Percentiles rank a stretch among this genome's conserved stretches.
Conservation (phyloP, 2,329 filamentous ascomycete species). For the Penicillium sp. region DNA sequence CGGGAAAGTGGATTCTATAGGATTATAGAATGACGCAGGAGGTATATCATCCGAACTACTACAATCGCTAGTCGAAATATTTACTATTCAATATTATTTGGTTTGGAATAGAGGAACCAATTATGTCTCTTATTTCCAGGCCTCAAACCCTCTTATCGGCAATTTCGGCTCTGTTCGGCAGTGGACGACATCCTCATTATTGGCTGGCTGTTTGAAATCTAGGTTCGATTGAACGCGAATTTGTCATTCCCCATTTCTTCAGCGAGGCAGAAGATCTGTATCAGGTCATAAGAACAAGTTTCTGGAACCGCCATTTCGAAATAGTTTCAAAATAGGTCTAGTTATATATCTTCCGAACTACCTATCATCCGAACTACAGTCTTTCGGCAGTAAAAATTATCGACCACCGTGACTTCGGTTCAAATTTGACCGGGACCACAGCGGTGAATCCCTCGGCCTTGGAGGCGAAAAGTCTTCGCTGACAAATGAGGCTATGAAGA, state of each 20-base stretch:
- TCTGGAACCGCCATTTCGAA: not conserved
- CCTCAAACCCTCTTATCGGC: not conserved
- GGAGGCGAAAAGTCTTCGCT: too few relatives aligned
- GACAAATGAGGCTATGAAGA: too few relatives aligned
- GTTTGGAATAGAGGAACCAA: not conserved
- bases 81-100: not conserved
- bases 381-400: not conserved
- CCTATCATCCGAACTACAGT: not conserved
- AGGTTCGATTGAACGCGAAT: not conserved
- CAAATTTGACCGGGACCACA: too few relatives aligned
- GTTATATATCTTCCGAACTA: not conserved
- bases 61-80: not conserved
- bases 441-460: too few relatives aligned
- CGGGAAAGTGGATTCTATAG: not conserved
- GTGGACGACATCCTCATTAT: not conserved
- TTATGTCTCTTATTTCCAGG: not conserved
- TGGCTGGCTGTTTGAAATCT: not conserved
- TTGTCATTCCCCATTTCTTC: not conserved
- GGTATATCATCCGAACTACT: not conserved
- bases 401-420: too few relatives aligned
- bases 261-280: not conserved
- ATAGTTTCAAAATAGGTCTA: not conserved
- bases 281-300: not conserved
- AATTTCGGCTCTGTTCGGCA: not conserved
- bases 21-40: not conserved